Evolutionary conservation across 768 basidiomycete genomes (phyloP).

Genomic region (Amylocystis lapponica): DNA sequence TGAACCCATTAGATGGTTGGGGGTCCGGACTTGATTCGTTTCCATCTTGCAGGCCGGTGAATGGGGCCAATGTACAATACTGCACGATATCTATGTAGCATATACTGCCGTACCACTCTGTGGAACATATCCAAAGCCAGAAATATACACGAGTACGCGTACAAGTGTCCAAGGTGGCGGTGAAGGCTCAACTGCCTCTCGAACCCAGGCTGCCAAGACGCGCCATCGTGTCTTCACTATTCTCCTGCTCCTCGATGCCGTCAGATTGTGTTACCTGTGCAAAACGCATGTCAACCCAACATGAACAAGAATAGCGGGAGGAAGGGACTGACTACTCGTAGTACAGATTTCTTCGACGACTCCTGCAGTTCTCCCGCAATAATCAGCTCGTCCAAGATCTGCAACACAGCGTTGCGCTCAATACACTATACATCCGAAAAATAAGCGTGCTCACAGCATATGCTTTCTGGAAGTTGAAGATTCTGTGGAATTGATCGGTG

Average conservation of each 20-base stretch:
- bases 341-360: slow-evolving; percentile 69
- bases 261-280: slow-evolving; percentile 82
- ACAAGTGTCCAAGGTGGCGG: neutral
- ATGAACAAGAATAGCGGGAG: too few species aligned
- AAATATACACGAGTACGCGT: neutral
- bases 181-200: too few species aligned
- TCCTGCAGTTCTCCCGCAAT: slow-evolving; percentile 94
- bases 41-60: too few species aligned
- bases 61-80: neutral
- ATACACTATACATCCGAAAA: too few species aligned
- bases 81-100: neutral
- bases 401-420: neutral
- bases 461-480: slow-evolving; percentile 97
- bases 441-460: slow-evolving; percentile 81
- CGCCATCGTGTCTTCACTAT: slow-evolving; percentile 73
- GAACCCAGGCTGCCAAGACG: slow-evolving; percentile 53
- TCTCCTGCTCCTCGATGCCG: slow-evolving; percentile 80
- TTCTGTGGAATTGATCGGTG: slow-evolving; percentile 38
- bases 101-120: too few species aligned
- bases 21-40: too few species aligned
- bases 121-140: too few species aligned
- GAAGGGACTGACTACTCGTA: slow-evolving; percentile 44
- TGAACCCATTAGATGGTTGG: too few species aligned
- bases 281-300: too few species aligned
- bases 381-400: slow-evolving; percentile 91